These are phyloP conservation scores for Lobulomyces angularis DNA, from an alignment of 192 early-diverging fungal genomes.

Conservation along the genomic window DNA sequence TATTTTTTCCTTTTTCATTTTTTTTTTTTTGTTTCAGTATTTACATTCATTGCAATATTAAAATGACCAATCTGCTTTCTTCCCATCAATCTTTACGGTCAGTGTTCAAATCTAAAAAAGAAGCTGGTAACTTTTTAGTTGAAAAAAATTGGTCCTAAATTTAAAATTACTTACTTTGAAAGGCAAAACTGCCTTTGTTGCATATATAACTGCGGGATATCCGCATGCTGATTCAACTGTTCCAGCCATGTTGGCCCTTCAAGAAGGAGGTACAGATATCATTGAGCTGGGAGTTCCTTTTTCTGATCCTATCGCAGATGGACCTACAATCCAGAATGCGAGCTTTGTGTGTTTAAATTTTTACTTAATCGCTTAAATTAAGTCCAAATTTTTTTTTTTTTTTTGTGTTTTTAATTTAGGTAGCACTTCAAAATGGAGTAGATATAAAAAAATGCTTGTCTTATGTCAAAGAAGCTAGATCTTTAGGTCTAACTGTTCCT, in stretches of 20 bases:
- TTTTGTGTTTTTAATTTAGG: constrained; percentile 23
- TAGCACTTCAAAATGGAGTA: constrained; percentile 63
- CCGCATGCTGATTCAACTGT: constrained; percentile 69
- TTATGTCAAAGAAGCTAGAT: constrained; percentile 67
- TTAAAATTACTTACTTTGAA: neutral
- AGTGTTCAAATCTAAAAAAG: too few relatives aligned
- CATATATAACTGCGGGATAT: constrained; percentile 88
- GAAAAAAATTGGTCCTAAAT: too few relatives aligned
- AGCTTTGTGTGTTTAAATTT: constrained; percentile 40
- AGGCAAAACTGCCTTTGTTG: constrained; percentile 72
- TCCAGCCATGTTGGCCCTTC: constrained; percentile 72
- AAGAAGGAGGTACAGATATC: constrained; percentile 85
- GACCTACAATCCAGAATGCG: constrained; percentile 91
- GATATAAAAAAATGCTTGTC: constrained; percentile 72
- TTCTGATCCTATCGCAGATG: constrained; percentile 95
- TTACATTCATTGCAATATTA: too few relatives aligned
- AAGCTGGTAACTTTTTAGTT: too few relatives aligned
- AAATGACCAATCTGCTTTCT: too few relatives aligned
- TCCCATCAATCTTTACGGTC: too few relatives aligned
- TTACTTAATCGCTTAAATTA: neutral
- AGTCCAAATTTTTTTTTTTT: constrained; percentile 5
- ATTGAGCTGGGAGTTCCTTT: constrained; percentile 95
- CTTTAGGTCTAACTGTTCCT: constrained; percentile 71
- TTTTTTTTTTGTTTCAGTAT: too few relatives aligned
- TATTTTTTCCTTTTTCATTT: too few relatives aligned